These are phyloP conservation scores for Diaporthe destruens DNA, from an alignment of 2,329 filamentous ascomycete genomes.

Conservation along the genomic window DNA sequence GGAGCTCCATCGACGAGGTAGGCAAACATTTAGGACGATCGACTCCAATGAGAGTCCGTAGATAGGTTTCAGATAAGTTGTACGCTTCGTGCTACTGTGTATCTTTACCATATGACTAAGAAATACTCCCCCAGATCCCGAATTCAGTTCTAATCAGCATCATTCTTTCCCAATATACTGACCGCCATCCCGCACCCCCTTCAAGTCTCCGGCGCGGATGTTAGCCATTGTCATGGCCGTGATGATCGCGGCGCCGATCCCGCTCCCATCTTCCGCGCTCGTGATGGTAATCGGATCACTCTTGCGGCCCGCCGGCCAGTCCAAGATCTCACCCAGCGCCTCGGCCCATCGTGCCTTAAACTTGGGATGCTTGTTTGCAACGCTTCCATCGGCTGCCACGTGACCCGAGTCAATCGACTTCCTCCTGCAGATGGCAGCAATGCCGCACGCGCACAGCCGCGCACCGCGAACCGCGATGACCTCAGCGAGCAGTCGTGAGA, in stretches of 20 bases:
- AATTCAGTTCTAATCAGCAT: background rate
- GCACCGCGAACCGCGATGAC: conserved; percentile 80
- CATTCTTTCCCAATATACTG: conserved; percentile 26
- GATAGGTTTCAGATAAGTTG: background rate
- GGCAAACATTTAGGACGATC: background rate
- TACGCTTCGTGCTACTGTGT: background rate
- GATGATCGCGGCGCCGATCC: conserved; percentile 81
- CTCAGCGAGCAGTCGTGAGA: conserved; percentile 78
- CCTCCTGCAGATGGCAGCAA: conserved; percentile 82
- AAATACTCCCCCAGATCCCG: background rate
- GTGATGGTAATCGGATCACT: conserved; percentile 76
- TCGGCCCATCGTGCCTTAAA: conserved; percentile 79
- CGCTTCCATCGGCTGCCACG: conserved; percentile 81
- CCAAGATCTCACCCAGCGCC: conserved; percentile 79
- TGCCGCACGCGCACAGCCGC: conserved; percentile 78
- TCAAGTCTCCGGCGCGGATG: conserved; percentile 34
- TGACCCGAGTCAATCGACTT: conserved; percentile 77
- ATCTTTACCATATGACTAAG: background rate
- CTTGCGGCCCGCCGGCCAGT: conserved; percentile 74
- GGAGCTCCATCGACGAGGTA: background rate
- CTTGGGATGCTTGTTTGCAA: conserved; percentile 85
- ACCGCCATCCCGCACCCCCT: conserved; percentile 31
- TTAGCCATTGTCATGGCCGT: conserved; percentile 58
- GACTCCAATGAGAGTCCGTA: background rate
- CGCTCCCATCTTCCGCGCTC: conserved; percentile 79